A percentile compares a stretch with the other conserved stretches of the same genome.
Evolutionary conservation across 768 basidiomycete species (phyloP).

Genomic region (Kondoa malvinella): DNA sequence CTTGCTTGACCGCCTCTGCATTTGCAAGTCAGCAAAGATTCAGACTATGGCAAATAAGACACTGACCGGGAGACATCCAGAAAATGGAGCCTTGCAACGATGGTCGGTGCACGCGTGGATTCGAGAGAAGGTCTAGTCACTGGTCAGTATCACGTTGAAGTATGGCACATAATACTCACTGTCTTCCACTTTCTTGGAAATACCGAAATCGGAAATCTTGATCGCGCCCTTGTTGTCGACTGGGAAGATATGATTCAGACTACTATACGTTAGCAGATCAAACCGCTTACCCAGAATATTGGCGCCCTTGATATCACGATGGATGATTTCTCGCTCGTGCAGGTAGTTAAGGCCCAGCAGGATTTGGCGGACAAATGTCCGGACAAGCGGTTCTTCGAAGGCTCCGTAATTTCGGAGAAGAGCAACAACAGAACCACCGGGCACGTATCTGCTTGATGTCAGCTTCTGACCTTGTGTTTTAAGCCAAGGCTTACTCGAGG

Average conservation of each 20-base stretch:
- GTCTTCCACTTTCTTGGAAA: conserved; percentile 93
- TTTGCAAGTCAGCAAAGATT: neutral
- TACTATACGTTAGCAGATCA: neutral
- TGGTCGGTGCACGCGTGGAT: conserved; percentile 61
- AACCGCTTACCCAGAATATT: conserved; percentile 54
- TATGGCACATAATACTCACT: conserved; percentile 43
- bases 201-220: conserved; percentile 97
- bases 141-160: neutral
- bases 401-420: conserved; percentile 68
- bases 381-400: conserved; percentile 79
- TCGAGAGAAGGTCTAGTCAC: conserved; percentile 31
- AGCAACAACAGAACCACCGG: conserved; percentile 84
- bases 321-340: conserved; percentile 79
- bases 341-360: conserved; percentile 79
- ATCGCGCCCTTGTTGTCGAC: conserved; percentile 81
- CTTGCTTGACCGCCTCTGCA: conserved; percentile 83
- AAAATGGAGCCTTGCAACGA: conserved; percentile 95
- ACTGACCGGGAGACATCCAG: conserved; percentile 74
- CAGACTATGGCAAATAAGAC: neutral
- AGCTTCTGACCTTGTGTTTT: neutral
- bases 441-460: conserved; percentile 46
- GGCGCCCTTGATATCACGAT: conserved; percentile 96
- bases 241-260: conserved; percentile 45
- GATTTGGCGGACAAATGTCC: conserved; percentile 83
- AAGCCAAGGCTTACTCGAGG: conserved; percentile 42